Evolutionary conservation across 495 filamentous ascomycete species (phyloP), one percentile per base, ranked within the genome.

Genomic region (Penicillium egyptiacum): DNA sequence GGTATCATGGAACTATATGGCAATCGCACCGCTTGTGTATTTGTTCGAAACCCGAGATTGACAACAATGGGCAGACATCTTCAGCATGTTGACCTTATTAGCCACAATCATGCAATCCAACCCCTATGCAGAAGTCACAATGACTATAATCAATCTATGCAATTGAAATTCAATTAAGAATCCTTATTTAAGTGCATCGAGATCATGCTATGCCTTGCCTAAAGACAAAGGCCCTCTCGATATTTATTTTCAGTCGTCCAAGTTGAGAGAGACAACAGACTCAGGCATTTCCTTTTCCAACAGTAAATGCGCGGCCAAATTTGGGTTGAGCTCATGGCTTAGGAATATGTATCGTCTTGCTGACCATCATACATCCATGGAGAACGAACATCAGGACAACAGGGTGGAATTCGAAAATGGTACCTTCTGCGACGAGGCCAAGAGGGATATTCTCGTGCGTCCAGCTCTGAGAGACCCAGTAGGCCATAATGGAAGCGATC

Each of bases 291-390:
- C 55, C 43, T 26, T 52, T 19, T 14, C 39, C 45, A 58, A 63
- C 26, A 45, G 31, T 44, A 62, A 30, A 55, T 56, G 53, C 58
- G 47, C 23, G 58, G 37, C 58, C 39, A 55, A 30, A 56, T 45
- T 50, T 33, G n/a, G 46, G 28, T 31, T 11, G 10, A 64, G 30
- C 56, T 70, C 64, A 97, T 45, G 91, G 90, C 81, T 98, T 98
- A n/a, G 94, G 94, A 41, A 98, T 92, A 67, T 95, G 91, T 67
- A 98, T 83, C 31, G 84, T 90, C 81, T 92, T 93, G 75, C 90
- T 96, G 58, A 92, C 87, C 94, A 98, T 97, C 63, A 91, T 70
- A 63, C 89, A 95, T 1, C 93, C 94, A 65, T 92, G 87, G 16
- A 90, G 58, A 56, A 94, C 77, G 74, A 98, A 98, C 46, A 98